phyloP scores from a whole-genome alignment of 345 rosid species.

The Euphorbia pulcherrima region DNA sequence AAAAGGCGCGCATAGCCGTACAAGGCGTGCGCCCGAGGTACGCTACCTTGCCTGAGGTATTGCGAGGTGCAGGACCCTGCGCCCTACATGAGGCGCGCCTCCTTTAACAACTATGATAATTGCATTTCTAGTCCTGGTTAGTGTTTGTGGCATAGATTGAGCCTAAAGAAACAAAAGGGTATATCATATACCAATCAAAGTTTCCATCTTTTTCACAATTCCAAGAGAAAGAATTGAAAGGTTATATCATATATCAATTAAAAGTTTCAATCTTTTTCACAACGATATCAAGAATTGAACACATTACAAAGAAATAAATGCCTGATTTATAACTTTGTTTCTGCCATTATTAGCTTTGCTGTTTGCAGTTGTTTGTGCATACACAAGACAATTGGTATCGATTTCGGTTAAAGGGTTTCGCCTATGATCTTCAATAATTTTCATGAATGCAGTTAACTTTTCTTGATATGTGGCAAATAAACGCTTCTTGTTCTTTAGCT shows the following conservation, averaged over 20 bases:
- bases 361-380: conserved; percentile 36
- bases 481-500: conserved; percentile 65
- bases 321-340: conserved; percentile 36
- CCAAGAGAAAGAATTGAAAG: neutral
- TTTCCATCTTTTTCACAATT: neutral
- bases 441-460: conserved; percentile 52
- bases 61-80: no score
- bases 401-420: conserved; percentile 71
- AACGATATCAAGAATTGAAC: no score
- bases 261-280: no score
- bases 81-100: no score
- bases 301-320: neutral
- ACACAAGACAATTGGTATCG: conserved; percentile 48
- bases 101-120: no score
- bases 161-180: conserved; percentile 21
- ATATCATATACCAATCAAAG: no score
- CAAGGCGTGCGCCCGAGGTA: no score
- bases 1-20: no score
- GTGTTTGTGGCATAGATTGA: conserved; percentile 40
- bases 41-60: no score
- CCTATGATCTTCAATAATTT: conserved; percentile 57
- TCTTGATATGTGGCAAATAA: conserved; percentile 59
- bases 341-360: conserved; percentile 20
- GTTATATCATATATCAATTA: no score
- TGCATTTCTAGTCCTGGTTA: conserved; percentile 63